Percentiles rank a stretch among this genome's conserved stretches.
Evolutionary conservation across 2,329 filamentous ascomycete species (phyloP).

Genomic region (Cercospora canescens): DNA sequence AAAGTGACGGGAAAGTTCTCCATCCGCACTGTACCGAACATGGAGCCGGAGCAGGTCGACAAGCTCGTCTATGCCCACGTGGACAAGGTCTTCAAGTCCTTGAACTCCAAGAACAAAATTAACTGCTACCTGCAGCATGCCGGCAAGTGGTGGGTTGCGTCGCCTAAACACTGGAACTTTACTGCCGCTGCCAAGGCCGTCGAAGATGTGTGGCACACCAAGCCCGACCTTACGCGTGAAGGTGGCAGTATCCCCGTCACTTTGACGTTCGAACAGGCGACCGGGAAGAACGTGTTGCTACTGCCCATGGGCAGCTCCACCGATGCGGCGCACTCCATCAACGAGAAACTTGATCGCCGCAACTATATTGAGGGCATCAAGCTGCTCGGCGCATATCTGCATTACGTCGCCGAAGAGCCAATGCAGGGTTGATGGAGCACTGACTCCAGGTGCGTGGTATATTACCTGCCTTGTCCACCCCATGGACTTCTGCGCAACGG

Average conservation of each 20-base stretch:
- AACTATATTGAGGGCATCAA: slow-evolving; percentile 99
- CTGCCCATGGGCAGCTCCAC: slow-evolving; percentile 97
- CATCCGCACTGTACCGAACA: slow-evolving; percentile 94
- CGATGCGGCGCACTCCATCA: slow-evolving; percentile 86
- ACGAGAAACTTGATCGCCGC: slow-evolving; percentile 94
- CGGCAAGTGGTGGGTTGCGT: slow-evolving; percentile 98
- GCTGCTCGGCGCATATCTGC: slow-evolving; percentile 88
- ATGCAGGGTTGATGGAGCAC: slow-evolving; percentile 32
- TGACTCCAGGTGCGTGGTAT: not conserved
- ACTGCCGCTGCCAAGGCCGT: slow-evolving; percentile 92
- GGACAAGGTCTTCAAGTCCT: slow-evolving; percentile 78
- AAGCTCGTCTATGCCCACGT: slow-evolving; percentile 80
- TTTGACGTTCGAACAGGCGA: slow-evolving; percentile 94
- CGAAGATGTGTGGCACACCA: slow-evolving; percentile 87
- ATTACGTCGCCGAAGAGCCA: slow-evolving; percentile 92
- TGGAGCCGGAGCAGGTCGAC: slow-evolving; percentile 91
- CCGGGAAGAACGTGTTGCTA: slow-evolving; percentile 94
- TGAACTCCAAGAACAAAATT: slow-evolving; percentile 88
- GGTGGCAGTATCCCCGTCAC: slow-evolving; percentile 97
- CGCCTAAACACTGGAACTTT: slow-evolving; percentile 99
- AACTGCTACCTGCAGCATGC: slow-evolving; percentile 79
- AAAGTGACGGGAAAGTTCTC: slow-evolving; percentile 99
- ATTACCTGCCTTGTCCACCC: not conserved
- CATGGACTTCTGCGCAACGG: not conserved
- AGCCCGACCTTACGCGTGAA: slow-evolving; percentile 94